Conservation (phyloP, 2,329 filamentous ascomycete genomes). For the Ilyonectria sp. region DNA sequence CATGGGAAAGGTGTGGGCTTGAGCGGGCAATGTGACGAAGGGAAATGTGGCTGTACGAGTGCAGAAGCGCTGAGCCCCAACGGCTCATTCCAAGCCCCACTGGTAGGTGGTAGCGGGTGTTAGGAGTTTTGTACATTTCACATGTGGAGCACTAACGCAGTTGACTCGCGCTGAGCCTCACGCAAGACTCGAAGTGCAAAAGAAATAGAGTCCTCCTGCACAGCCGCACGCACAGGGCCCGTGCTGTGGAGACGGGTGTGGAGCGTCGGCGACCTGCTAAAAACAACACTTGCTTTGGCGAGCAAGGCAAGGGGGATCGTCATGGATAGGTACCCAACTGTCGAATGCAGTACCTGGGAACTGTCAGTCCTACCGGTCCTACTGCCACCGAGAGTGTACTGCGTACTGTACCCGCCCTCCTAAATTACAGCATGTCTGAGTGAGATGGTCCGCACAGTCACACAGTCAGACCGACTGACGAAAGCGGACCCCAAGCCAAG, state of each 20-base stretch:
- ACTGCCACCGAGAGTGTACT: neutral
- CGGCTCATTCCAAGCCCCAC: conserved; percentile 15
- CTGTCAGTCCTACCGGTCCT: conserved; percentile 24
- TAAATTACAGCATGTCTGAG: conserved; percentile 16
- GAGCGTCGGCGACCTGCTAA: conserved; percentile 26
- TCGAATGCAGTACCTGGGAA: neutral
- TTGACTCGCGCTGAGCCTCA: conserved; percentile 21
- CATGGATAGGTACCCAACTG: conserved; percentile 18
- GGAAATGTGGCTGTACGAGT: conserved; percentile 29
- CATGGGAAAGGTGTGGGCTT: neutral
- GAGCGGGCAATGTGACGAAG: conserved; percentile 7
- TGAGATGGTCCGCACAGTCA: conserved; percentile 9
- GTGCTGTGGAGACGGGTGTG: conserved; percentile 8
- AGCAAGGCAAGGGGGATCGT: conserved; percentile 17
- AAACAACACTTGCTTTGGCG: conserved; percentile 29
- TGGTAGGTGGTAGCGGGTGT: conserved; percentile 1
- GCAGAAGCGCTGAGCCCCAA: conserved; percentile 26
- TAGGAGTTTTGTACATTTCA: neutral
- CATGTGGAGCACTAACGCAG: conserved; percentile 1
- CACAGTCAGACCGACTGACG: conserved; percentile 9
- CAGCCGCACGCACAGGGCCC: conserved; percentile 25
- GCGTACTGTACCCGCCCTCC: neutral
- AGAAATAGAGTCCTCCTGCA: conserved; percentile 14
- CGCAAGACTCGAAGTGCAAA: neutral
- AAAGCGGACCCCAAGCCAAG: neutral